Conservation (phyloP, 1,139 yeast genomes). For the Zygoascus hellenicus region DNA sequence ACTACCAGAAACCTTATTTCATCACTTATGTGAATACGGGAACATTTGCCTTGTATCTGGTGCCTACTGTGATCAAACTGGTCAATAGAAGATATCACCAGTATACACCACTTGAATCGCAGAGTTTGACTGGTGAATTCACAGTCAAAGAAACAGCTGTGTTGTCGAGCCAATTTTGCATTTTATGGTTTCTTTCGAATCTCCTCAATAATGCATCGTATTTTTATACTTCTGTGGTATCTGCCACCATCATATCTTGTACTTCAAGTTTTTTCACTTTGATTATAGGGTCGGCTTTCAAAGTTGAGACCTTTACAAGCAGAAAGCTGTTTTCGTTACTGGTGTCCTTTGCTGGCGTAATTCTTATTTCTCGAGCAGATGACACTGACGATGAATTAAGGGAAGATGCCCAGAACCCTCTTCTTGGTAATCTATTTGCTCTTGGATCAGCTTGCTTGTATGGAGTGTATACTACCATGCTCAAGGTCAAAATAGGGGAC, state of each 20-base stretch:
- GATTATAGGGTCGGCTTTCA: slow-evolving; percentile 66
- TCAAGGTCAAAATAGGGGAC: slow-evolving; percentile 64
- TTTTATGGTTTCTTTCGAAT: slow-evolving; percentile 87
- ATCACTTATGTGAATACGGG: slow-evolving; percentile 89
- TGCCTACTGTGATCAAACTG: slow-evolving; percentile 42
- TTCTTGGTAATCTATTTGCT: slow-evolving; percentile 76
- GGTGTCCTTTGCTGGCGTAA: slow-evolving; percentile 71
- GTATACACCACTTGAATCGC: slow-evolving; percentile 6
- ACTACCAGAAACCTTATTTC: slow-evolving; percentile 85
- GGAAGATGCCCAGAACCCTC: slow-evolving; percentile 35
- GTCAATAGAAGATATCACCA: slow-evolving; percentile 7
- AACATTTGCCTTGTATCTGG: slow-evolving; percentile 68
- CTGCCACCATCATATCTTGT: slow-evolving; percentile 86
- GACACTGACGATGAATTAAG: slow-evolving; percentile 29
- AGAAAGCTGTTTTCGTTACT: slow-evolving; percentile 64
- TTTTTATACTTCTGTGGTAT: slow-evolving; percentile 83
- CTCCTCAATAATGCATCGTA: slow-evolving; percentile 82
- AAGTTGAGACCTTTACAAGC: slow-evolving; percentile 61
- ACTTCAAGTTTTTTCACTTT: slow-evolving; percentile 92
- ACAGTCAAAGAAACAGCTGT: slow-evolving; percentile 35
- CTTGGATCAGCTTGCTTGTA: slow-evolving; percentile 78
- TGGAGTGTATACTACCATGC: slow-evolving; percentile 84
- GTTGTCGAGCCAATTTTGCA: slow-evolving; percentile 73
- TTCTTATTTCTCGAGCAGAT: slow-evolving; percentile 61
- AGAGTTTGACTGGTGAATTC: slow-evolving; percentile 16